Base-by-base conservation (phyloP, 495 filamentous ascomycete genomes). In the Venustampulla echinocandica region DNA sequence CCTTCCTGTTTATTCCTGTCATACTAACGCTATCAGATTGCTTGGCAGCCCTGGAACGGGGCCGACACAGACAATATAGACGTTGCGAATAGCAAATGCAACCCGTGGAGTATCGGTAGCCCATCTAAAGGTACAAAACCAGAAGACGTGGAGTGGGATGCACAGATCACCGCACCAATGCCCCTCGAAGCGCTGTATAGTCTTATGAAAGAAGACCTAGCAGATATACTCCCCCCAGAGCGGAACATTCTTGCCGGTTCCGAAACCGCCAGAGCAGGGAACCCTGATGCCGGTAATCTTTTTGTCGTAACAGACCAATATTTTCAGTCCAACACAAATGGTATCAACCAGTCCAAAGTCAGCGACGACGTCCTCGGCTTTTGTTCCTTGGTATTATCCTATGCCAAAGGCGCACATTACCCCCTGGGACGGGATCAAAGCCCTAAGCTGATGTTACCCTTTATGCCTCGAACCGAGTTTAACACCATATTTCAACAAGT, bases 51-150 rank as follows among this genome's bases (percentile, higher is more conserved):
- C 5, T 56, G 22, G 37, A 32, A 14, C 5, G 53, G 25, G 22
- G 41, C 30, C 35, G 10, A 20, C 24, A 15, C 40, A 27, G 47
- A 50, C 49, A 9, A 48, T 21, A 47, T 46, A 25, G 39, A 36
- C 17, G 42, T 56, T 28, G 28, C 19, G 18, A 35, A 44, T 33
- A 49, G 20, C 38, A 20, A 46, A 7, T 59, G 56, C 44, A 59
- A 59, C 42, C 53, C 56, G 13, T 59, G 56, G 56, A 44, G 9
- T 20, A 43, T 59, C 19, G 21, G 17, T 14, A 23, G 2, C 4
- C 42, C 42, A 11, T 3, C 6, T 21, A 36, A 7, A 19, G 30
- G 25, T 0, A 30, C 20, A 17, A n/a, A 33, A 9, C 11, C 14
- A 33, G 48, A 20, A 11, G 21, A 24, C n/a, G 20, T 47, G 1